phyloP scores from a whole-genome alignment of 1,139 yeast genomes.

The Candida sp. region DNA sequence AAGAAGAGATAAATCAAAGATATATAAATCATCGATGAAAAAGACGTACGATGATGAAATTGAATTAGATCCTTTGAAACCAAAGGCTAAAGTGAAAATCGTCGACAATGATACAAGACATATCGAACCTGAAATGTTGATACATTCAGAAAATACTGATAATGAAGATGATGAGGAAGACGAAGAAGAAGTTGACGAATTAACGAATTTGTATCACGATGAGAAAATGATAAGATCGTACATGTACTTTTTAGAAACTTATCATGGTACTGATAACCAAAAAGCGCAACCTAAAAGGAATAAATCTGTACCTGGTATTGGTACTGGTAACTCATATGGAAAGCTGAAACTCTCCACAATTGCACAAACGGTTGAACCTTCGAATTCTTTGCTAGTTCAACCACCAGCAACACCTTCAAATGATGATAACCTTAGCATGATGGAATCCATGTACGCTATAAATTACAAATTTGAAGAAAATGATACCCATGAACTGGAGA shows the following conservation, averaged over 20 bases:
- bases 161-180: conserved; percentile 21
- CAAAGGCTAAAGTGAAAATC: conserved; percentile 4
- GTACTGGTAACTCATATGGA: not conserved
- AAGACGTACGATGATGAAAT: conserved; percentile 8
- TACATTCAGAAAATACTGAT: conserved; percentile 1
- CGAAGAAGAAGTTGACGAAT: conserved; percentile 30
- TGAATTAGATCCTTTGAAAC: conserved; percentile 11
- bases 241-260: conserved; percentile 81
- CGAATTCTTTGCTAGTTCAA: conserved; percentile 1
- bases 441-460: conserved; percentile 25
- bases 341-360: not conserved
- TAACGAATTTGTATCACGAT: conserved; percentile 46
- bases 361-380: conserved; percentile 4
- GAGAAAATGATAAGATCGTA: conserved; percentile 94
- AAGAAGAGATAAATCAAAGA: conserved; percentile 8
- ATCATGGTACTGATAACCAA: conserved; percentile 29
- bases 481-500: conserved; percentile 20
- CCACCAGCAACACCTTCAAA: conserved; percentile 1
- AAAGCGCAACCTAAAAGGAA: conserved; percentile 5
- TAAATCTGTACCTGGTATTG: not conserved
- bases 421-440: conserved; percentile 15
- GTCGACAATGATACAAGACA: conserved; percentile 8
- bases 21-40: conserved; percentile 3
- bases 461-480: conserved; percentile 30
- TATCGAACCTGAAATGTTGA: conserved; percentile 4